Percentiles rank a stretch among this genome's conserved stretches.
Evolutionary conservation across 495 filamentous ascomycete species (phyloP).

Genomic region (Talaromyces ruber): DNA sequence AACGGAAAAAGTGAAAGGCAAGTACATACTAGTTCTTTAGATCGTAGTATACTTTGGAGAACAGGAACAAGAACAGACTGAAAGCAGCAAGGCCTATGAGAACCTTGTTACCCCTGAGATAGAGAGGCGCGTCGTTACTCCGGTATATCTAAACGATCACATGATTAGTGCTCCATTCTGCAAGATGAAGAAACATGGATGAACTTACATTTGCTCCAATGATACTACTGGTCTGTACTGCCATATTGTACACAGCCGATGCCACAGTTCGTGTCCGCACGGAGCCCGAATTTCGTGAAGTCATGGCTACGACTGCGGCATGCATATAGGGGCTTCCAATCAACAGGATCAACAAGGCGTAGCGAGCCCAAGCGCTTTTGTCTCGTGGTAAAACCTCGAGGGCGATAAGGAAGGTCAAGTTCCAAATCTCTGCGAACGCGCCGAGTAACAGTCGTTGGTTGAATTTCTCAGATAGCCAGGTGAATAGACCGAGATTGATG

Average conservation of each 20-base stretch:
- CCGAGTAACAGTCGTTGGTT: constrained; percentile 46
- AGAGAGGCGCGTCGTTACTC: constrained; percentile 54
- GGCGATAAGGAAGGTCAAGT: constrained; percentile 43
- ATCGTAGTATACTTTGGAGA: constrained; percentile 54
- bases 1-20: background rate
- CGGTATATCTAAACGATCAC: constrained; percentile 45
- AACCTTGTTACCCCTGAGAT: constrained; percentile 57
- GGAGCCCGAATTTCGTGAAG: constrained; percentile 56
- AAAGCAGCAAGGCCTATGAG: constrained; percentile 45
- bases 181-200: background rate
- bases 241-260: constrained; percentile 66
- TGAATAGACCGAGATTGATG: constrained; percentile 34
- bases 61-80: constrained; percentile 48
- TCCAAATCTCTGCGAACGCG: constrained; percentile 46
- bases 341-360: constrained; percentile 40
- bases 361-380: constrained; percentile 43
- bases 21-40: constrained; percentile 45
- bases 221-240: constrained; percentile 56
- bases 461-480: constrained; percentile 45
- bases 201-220: constrained; percentile 47
- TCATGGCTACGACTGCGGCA: constrained; percentile 60
- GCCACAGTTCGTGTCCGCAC: constrained; percentile 59
- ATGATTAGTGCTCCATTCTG: constrained; percentile 7
- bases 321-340: constrained; percentile 56
- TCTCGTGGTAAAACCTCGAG: constrained; percentile 30